Evolutionary conservation across 129 eudicot genomes (phyloP).

Genomic region (Erigeron canadensis): DNA sequence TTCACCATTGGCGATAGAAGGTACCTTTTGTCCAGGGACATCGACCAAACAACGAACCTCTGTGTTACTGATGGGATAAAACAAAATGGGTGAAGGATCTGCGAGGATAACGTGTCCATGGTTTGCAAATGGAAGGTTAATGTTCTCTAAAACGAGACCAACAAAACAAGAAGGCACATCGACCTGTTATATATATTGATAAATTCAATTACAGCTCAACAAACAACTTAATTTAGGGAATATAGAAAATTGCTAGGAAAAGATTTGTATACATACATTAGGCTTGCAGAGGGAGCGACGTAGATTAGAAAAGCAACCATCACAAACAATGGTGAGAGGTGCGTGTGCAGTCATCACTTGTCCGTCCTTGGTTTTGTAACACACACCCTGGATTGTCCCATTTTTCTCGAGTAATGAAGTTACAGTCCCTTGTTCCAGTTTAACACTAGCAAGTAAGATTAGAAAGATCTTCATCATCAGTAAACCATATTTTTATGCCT

Average conservation of each 20-base stretch:
- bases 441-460: constrained; percentile 28
- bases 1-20: constrained; percentile 55
- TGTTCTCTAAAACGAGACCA: constrained; percentile 51
- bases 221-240: neutral
- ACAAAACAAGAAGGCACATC: constrained; percentile 62
- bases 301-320: constrained; percentile 54
- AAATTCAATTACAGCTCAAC: constrained; percentile 7
- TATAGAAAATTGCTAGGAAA: neutral
- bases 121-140: constrained; percentile 53
- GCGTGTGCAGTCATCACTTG: constrained; percentile 39
- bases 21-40: constrained; percentile 60
- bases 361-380: constrained; percentile 48
- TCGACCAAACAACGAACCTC: constrained; percentile 62
- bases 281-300: constrained; percentile 51
- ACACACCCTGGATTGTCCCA: constrained; percentile 43
- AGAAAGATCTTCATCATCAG: neutral
- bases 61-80: constrained; percentile 52
- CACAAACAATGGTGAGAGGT: constrained; percentile 57
- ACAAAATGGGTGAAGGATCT: constrained; percentile 58
- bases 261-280: constrained; percentile 26
- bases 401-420: constrained; percentile 45
- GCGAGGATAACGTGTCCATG: constrained; percentile 61
- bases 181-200: constrained; percentile 36
- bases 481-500: neutral
- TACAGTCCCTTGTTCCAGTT: constrained; percentile 56